Conservation (phyloP, 177 flowering plant genomes). For the Vitis hybrid region DNA sequence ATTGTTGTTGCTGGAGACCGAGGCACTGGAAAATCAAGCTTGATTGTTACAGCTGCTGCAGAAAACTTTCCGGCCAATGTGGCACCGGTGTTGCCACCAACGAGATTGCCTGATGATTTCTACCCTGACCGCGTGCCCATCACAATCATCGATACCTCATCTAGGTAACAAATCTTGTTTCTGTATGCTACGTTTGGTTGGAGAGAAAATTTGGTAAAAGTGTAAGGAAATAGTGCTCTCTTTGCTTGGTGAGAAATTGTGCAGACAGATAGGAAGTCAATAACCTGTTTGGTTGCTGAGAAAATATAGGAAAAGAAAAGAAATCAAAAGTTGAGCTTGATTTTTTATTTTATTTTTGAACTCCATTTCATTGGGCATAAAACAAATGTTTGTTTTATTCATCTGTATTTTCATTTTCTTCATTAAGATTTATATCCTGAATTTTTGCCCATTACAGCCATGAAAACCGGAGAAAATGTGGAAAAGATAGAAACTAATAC, state of each 20-base stretch:
- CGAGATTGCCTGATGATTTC: slow-evolving; percentile 55
- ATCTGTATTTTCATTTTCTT: too few relatives aligned
- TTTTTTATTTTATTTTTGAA: not conserved
- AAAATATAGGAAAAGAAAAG: too few relatives aligned
- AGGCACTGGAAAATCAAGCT: slow-evolving; percentile 72
- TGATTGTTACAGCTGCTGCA: slow-evolving; percentile 59
- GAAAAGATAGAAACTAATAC: too few relatives aligned
- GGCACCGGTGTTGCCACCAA: slow-evolving; percentile 68
- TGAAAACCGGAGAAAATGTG: too few relatives aligned
- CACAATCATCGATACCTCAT: slow-evolving; percentile 66
- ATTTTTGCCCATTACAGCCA: too few relatives aligned
- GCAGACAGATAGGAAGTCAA: too few relatives aligned
- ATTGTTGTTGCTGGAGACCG: slow-evolving; percentile 67
- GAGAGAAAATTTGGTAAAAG: too few relatives aligned
- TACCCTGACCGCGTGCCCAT: slow-evolving; percentile 65
- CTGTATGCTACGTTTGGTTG: not conserved
- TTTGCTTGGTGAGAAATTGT: not conserved
- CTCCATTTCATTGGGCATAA: too few relatives aligned
- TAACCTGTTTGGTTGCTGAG: too few relatives aligned
- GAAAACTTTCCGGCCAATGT: slow-evolving; percentile 54
- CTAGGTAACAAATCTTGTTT: slow-evolving; percentile 35
- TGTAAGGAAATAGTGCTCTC: not conserved
- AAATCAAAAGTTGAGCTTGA: too few relatives aligned
- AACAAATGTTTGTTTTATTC: too few relatives aligned
- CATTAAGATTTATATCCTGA: too few relatives aligned